Percentiles rank a stretch among this genome's conserved stretches.
phyloP scores from a whole-genome alignment of 83 land plant species.

The Picea mariana region DNA sequence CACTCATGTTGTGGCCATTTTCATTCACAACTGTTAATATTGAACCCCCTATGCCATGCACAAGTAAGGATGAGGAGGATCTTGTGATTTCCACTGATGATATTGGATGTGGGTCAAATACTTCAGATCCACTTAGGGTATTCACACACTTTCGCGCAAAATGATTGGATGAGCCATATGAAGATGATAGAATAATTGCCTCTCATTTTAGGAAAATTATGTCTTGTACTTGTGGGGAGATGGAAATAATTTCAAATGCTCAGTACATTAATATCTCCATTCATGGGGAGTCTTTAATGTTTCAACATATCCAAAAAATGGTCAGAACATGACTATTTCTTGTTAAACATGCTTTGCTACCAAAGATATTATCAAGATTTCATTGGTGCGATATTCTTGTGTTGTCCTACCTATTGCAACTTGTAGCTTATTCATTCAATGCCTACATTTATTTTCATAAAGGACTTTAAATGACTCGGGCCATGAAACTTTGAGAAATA shows the following conservation, averaged over 20 bases:
- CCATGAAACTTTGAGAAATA: no score
- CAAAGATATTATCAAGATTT: no score
- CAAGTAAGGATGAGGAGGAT: slow-evolving; percentile 7
- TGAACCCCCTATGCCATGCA: no score
- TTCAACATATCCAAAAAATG: slow-evolving; percentile 54
- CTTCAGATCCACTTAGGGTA: not conserved
- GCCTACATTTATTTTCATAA: no score
- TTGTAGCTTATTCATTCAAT: no score
- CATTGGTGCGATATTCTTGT: no score
- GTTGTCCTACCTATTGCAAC: no score
- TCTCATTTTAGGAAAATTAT: slow-evolving; percentile 82
- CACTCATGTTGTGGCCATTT: no score
- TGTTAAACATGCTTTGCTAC: no score
- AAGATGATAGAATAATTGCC: slow-evolving; percentile 63
- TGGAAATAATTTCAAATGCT: slow-evolving; percentile 48
- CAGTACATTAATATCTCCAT: slow-evolving; percentile 64
- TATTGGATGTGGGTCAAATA: slow-evolving; percentile 5
- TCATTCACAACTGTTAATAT: no score
- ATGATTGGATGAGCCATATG: slow-evolving; percentile 88
- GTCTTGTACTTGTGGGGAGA: slow-evolving; percentile 74
- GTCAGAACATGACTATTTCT: no score
- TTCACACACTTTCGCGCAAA: slow-evolving; percentile 40
- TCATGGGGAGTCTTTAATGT: slow-evolving; percentile 95
- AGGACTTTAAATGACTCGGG: no score
- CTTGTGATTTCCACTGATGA: not conserved